These are phyloP conservation scores for Phytophthora capsici DNA, from an alignment of 352 stramenopile species.

Conservation along the genomic window DNA sequence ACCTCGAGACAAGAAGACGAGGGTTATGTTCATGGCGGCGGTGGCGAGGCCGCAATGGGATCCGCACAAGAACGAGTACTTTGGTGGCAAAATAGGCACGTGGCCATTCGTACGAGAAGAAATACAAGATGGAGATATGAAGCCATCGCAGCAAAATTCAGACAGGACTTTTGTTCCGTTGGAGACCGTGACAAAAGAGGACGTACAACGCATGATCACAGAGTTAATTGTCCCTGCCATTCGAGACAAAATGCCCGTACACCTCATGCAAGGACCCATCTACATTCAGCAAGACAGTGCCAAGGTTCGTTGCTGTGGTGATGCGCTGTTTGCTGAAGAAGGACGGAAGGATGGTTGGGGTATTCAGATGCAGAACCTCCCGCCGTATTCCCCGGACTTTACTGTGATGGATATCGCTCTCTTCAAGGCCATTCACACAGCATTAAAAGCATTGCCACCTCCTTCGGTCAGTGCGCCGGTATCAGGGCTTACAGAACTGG, in stretches of 20 bases:
- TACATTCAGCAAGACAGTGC: slow-evolving; percentile 55
- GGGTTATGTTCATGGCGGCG: slow-evolving; percentile 54
- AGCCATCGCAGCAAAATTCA: not conserved
- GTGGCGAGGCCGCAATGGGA: slow-evolving; percentile 55
- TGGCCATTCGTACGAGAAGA: slow-evolving; percentile 49
- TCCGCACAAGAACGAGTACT: slow-evolving; percentile 34
- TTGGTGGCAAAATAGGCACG: slow-evolving; percentile 54
- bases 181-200: slow-evolving; percentile 49
- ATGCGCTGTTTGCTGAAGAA: slow-evolving; percentile 44
- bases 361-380: slow-evolving; percentile 45
- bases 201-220: slow-evolving; percentile 51
- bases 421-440: slow-evolving; percentile 38
- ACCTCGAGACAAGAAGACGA: slow-evolving; percentile 41
- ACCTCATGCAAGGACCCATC: slow-evolving; percentile 40
- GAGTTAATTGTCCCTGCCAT: slow-evolving; percentile 42
- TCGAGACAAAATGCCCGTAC: slow-evolving; percentile 37
- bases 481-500: slow-evolving; percentile 35
- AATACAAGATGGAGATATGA: slow-evolving; percentile 3
- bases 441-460: slow-evolving; percentile 29
- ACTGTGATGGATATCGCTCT: slow-evolving; percentile 46
- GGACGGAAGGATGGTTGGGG: slow-evolving; percentile 45
- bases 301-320: slow-evolving; percentile 44
- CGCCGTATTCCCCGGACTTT: slow-evolving; percentile 53
- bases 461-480: slow-evolving; percentile 1
- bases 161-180: slow-evolving; percentile 23